Conservation (phyloP, 2,329 filamentous ascomycete genomes). For the Knufia fluminis region DNA sequence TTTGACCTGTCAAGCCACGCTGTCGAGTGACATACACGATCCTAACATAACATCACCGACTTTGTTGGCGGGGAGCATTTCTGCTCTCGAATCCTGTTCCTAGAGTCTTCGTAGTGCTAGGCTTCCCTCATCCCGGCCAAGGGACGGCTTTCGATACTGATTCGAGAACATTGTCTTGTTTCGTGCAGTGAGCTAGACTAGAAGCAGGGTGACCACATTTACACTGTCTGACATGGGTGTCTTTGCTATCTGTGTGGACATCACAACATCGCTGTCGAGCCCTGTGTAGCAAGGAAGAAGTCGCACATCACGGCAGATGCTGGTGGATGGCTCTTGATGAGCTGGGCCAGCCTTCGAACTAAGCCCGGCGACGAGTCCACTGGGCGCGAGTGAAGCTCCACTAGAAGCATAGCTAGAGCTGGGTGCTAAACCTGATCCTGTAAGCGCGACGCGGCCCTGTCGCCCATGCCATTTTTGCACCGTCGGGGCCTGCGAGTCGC, state of each 20-base stretch:
- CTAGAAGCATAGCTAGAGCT: not conserved
- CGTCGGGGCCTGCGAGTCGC: not conserved
- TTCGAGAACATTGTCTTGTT: slow-evolving; percentile 3
- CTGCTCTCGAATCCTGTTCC: not conserved
- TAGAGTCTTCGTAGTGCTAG: not conserved
- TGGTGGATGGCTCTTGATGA: not conserved
- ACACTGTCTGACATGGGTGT: not conserved
- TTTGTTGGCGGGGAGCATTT: not conserved
- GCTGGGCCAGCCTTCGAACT: not conserved
- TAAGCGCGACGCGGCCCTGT: slow-evolving; percentile 4
- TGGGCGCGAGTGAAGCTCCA: slow-evolving; percentile 6
- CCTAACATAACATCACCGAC: not conserved
- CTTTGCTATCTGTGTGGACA: not conserved
- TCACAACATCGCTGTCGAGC: too few species aligned
- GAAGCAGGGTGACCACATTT: not conserved
- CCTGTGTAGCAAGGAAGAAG: not conserved
- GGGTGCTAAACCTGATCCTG: not conserved
- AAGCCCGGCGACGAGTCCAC: not conserved
- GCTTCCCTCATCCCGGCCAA: not conserved
- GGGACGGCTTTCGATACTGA: not conserved
- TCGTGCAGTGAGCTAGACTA: not conserved
- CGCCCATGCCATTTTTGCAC: slow-evolving; percentile 5
- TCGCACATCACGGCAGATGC: not conserved
- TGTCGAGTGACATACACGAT: not conserved
- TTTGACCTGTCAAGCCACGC: slow-evolving; percentile 4